Evolutionary conservation across 2,329 filamentous ascomycete genomes (phyloP), one percentile per base, ranked within the genome.

Genomic region (Alternaria novae-zelandiae): DNA sequence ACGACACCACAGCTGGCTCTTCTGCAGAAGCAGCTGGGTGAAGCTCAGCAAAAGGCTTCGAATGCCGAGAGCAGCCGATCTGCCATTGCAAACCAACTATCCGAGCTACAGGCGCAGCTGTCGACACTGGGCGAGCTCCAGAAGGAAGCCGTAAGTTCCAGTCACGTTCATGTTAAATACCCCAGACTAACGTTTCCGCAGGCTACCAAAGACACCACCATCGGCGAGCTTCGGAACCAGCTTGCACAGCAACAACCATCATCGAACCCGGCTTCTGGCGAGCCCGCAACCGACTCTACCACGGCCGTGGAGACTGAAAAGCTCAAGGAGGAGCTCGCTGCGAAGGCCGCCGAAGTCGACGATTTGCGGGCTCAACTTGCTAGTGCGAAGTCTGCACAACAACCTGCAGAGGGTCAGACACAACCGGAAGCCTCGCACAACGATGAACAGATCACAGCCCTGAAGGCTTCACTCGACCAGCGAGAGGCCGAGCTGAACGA

Each of bases 91-190:
- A 75, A 75, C 28, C 72, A 78, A 51, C 73, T 79, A 15, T 74
- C 79, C 13, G 66, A 66, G 51, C 69, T 84, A 26, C 72, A 78
- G 59, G 69, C 71, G 6, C 72, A 84, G 59, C 71, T 80, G 17
- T 82, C 87, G 25, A 81, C 81, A 20, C 87, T 90, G 9, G 83
- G 85, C 4, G 89, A 91, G 69, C 86, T 87, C 50, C 90, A 93
- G 73, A 82, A 84, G 13, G 90, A 90, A 78, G 86, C 83, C 26
- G 79, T 78, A 76, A 74, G 79, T 57, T 13, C 25, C 4, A 4
- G 3, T 3, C 3, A 11, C n/a, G 2, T 17, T 6, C 23, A 13
- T 20, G n/a, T 10, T 13, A 44, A 5, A 15, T 17, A 59, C 8
- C 7, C 10, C n/a, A 26, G 9, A 41, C 72, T 76, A 69, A 77